These are phyloP conservation scores for Daldinia caldariorum DNA, from an alignment of 495 filamentous ascomycete species.

Conservation along the genomic window DNA sequence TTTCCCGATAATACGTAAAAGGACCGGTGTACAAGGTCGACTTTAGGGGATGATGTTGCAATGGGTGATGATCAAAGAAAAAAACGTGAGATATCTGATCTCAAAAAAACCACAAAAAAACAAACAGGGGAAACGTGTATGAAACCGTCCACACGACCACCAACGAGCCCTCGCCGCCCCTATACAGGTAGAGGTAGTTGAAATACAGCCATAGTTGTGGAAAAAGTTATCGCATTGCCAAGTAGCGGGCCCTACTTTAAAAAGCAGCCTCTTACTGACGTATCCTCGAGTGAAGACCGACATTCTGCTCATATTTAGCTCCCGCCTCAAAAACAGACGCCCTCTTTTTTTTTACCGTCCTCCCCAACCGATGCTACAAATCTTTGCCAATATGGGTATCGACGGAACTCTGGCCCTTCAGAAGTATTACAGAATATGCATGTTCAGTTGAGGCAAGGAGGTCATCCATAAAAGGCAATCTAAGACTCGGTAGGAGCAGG, in stretches of 20 bases:
- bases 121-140: constrained; percentile 48
- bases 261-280: constrained; percentile 41
- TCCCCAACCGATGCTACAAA: constrained; percentile 44
- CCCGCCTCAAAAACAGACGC: constrained; percentile 45
- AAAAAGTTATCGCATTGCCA: constrained; percentile 44
- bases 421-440: constrained; percentile 41
- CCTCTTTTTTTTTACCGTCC: constrained; percentile 23
- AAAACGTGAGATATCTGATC: constrained; percentile 48
- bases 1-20: constrained; percentile 32
- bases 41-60: constrained; percentile 33
- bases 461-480: constrained; percentile 30
- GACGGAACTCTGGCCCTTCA: constrained; percentile 43
- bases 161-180: constrained; percentile 44
- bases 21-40: constrained; percentile 30
- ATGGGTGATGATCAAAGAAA: constrained; percentile 44
- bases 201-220: constrained; percentile 42
- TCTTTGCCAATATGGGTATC: constrained; percentile 47
- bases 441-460: constrained; percentile 47
- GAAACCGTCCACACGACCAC: constrained; percentile 47
- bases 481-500: constrained; percentile 56
- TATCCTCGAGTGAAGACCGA: constrained; percentile 42
- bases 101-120: constrained; percentile 45
- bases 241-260: constrained; percentile 43
- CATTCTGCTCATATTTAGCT: constrained; percentile 45
- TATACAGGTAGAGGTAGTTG: constrained; percentile 42